Base-by-base conservation (phyloP, 148 eudicot genomes). In the Fallopia convolvulus region DNA sequence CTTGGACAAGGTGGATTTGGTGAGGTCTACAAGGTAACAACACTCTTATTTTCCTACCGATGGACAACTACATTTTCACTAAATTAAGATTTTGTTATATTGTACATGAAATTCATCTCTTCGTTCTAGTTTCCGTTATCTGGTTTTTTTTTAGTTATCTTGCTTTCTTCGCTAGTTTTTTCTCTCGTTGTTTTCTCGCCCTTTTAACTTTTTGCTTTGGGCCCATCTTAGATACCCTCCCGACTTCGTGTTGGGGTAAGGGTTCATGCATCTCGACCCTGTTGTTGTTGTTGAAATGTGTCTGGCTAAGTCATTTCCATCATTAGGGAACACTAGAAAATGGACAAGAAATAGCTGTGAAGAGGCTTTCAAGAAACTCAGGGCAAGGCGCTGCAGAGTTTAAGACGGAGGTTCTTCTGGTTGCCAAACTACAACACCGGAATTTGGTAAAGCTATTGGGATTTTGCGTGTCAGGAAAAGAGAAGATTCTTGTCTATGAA, bases 401-500 rank as follows among this genome's bases (percentile, higher is more conserved):
- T 44, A 80, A 50, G 61, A 79, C 55, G 6, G 82, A 83, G 65
- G 82, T 61, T 26, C 42, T n/a, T 50, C 30, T 81, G 3, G 60
- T 84, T 9, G 82, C 86, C 26, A 81, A 81, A 58, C 84, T 84
- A 33, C 82, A 84, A 65, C 84, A 84, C 70, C 74, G 47, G 20
- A 84, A 84, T 75, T 68, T 81, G 13, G 86, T 81, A 1, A 74
- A 40, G 47, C 76, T 81, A 13, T 17, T 81, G 26, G 86, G 84
- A 58, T 81, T 79, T 73, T 83, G 83, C 20, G 21, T 56, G 0
- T 41, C 39, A 32, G 70, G 52, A 44, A 55, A 81, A 8, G 84
- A 84, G 23, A 81, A 79, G 77, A 72, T 84, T 8, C 81, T 81
- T 9, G 75, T 81, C 18, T 80, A 83, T 33, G 84, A 80, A 42